Percentiles rank a stretch among this genome's conserved stretches.
phyloP scores from a whole-genome alignment of 176 grass and related monocot species.

The Aegilops bicornis region DNA sequence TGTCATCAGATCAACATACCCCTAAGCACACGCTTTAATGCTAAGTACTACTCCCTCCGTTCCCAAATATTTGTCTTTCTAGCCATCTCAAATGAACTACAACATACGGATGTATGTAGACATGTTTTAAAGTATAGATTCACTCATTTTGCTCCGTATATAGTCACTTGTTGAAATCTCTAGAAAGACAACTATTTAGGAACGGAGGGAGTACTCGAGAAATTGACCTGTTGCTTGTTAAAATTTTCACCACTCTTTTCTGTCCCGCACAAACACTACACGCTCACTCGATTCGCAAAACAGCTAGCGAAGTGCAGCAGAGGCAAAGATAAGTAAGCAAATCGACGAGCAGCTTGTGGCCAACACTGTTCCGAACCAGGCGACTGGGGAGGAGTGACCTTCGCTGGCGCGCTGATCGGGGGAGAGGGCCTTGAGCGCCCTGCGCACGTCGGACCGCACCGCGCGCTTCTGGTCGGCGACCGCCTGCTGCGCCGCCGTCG shows the following conservation, averaged over 20 bases:
- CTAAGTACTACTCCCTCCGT: conserved; percentile 8
- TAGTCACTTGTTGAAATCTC: too few relatives aligned
- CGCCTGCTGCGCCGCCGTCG: conserved; percentile 39
- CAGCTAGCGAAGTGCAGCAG: not conserved
- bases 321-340: not conserved
- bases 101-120: too few relatives aligned
- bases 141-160: too few relatives aligned
- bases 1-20: not conserved
- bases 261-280: not conserved
- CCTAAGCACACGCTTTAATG: not conserved
- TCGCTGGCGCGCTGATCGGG: conserved; percentile 62
- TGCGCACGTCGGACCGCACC: conserved; percentile 67
- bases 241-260: not conserved
- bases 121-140: too few relatives aligned
- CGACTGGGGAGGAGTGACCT: conserved; percentile 39
- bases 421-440: conserved; percentile 67
- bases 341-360: conserved; percentile 23
- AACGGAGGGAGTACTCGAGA: too few relatives aligned
- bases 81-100: too few relatives aligned
- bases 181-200: too few relatives aligned
- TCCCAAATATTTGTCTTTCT: too few relatives aligned
- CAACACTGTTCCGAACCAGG: not conserved
- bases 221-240: not conserved
- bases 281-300: not conserved
- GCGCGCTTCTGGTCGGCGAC: conserved; percentile 64